Evolutionary conservation across 352 stramenopile genomes (phyloP).

Genomic region (Globisporangium alternatum): DNA sequence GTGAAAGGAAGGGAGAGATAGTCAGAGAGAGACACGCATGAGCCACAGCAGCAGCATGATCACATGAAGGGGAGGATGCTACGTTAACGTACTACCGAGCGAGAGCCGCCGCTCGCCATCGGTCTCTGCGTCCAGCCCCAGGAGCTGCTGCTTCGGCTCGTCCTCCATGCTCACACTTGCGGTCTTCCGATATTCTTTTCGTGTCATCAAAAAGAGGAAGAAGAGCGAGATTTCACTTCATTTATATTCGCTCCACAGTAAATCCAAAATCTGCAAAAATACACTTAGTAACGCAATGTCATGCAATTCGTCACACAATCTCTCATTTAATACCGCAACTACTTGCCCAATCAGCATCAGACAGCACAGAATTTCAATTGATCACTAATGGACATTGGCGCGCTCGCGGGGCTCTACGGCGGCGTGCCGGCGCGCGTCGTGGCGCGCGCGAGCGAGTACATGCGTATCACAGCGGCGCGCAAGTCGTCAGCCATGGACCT

Average conservation of each 20-base stretch:
- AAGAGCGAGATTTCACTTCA: neutral
- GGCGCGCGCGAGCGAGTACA: conserved; percentile 45
- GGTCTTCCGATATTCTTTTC: conserved; percentile 8
- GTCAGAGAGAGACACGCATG: neutral
- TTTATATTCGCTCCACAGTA: neutral
- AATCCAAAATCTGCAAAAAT: neutral
- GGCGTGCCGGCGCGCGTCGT: conserved; percentile 53
- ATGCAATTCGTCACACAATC: neutral
- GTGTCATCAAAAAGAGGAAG: neutral
- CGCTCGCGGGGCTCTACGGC: conserved; percentile 44
- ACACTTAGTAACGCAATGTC: neutral
- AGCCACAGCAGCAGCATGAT: neutral
- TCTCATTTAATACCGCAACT: no score
- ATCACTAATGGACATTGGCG: conserved; percentile 46
- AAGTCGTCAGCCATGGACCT: conserved; percentile 30
- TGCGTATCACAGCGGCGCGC: conserved; percentile 46
- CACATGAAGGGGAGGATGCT: neutral
- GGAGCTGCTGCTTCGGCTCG: conserved; percentile 1
- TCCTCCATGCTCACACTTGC: conserved; percentile 1
- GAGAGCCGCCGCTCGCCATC: neutral
- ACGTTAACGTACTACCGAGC: neutral
- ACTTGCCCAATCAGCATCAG: neutral
- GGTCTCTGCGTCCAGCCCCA: neutral
- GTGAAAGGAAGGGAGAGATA: no score
- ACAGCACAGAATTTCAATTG: conserved; percentile 1